Base-by-base conservation (phyloP, 305 asterid genomes). In the Fraxinus platypoda region DNA sequence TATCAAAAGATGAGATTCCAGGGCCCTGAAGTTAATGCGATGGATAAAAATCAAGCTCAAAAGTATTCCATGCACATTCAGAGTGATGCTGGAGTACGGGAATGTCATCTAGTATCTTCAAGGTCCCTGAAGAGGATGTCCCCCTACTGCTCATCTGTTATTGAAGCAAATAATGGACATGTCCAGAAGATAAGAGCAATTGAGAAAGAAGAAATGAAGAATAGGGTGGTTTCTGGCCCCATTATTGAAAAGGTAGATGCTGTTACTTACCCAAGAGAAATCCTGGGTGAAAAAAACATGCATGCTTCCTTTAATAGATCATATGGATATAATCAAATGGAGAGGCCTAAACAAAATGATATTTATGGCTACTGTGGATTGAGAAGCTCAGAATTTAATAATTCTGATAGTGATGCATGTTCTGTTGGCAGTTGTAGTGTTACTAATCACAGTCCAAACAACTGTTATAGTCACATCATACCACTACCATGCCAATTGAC, bases 371-470 rank as follows among this genome's bases (percentile, higher is more conserved):
- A 52, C 86, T 83, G 88, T 84, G 87, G 70, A 23, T 68, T 57
- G 21, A 81, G 85, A 85, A 85, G 66, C 46, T 77, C 83, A 31
- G 86, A 88, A 46, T 33, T 78, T 83, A 77, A 74, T 83, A 87
- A 82, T 52, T 86, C 85, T 80, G 91, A 87, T 83, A 87, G 85
- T 78, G 88, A 80, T 57, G 83, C 83, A 59, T 89, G 90, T 79
- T 90, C 92, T 68, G 92, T 90, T 79, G 93, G 90, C 79, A 90
- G 93, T 86, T 90, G 92, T 86, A 89, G 92, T 68, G 80, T 79
- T 78, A 73, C 80, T 86, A 85, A 76, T 75, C 70, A 64, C 78
- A 68, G 88, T 71, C 86, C 78, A 28, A 75, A 76, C 35, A 59
- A 81, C 57, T 81, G 26, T 30, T 41, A 34, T 71, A 41, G 85